Evolutionary conservation across 805 yeast species (phyloP).

Genomic region (Kluyveromyces wickerhamii): DNA sequence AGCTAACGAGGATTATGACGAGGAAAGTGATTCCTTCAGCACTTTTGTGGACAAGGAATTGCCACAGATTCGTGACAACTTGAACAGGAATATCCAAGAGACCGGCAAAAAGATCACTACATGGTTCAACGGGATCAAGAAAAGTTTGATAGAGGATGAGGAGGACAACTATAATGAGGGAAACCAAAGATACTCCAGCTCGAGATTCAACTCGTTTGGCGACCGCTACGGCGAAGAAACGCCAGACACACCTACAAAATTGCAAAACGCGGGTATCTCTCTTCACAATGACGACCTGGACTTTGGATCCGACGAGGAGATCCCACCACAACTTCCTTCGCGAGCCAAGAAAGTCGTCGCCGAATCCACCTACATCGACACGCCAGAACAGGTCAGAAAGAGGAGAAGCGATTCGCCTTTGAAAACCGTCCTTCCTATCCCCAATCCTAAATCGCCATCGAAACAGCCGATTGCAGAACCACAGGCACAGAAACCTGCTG

Average conservation of each 20-base stretch:
- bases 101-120: constrained; percentile 66
- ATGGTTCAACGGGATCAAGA: constrained; percentile 61
- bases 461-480: too few species aligned
- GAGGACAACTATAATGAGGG: constrained; percentile 7
- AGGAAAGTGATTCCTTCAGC: constrained; percentile 45
- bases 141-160: constrained; percentile 17
- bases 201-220: constrained; percentile 29
- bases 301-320: constrained; percentile 24
- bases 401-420: constrained; percentile 1
- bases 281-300: constrained; percentile 20
- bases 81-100: constrained; percentile 71
- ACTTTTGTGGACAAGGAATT: constrained; percentile 49
- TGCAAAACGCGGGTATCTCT: constrained; percentile 27
- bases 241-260: constrained; percentile 12
- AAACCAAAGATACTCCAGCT: constrained; percentile 9
- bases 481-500: too few species aligned
- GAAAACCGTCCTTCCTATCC: constrained; percentile 6
- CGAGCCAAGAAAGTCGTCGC: constrained; percentile 21
- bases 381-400: constrained; percentile 17
- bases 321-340: constrained; percentile 29
- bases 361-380: constrained; percentile 27
- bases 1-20: constrained; percentile 25
- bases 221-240: constrained; percentile 25
- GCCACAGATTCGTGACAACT: constrained; percentile 55
- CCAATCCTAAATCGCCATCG: constrained; percentile 3